Evolutionary conservation across 1,284 basidiomycete genomes (phyloP).

Genomic region (Thecaphora frezii): DNA sequence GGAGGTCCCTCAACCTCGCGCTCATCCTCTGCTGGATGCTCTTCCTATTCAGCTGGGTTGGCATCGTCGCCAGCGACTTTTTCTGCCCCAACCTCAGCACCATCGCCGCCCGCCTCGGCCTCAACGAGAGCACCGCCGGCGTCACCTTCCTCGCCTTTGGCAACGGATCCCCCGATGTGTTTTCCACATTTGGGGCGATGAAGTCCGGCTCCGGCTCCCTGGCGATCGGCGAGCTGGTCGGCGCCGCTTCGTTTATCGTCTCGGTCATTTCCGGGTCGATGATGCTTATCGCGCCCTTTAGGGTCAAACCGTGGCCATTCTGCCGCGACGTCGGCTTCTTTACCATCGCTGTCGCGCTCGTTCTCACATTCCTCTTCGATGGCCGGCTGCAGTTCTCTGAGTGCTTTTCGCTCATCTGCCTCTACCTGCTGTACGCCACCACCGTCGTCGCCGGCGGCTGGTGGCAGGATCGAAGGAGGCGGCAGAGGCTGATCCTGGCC

Average conservation of each 20-base stretch:
- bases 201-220: slow-evolving; percentile 79
- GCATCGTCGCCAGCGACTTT: slow-evolving; percentile 55
- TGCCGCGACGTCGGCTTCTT: slow-evolving; percentile 93
- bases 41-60: slow-evolving; percentile 53
- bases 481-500: slow-evolving; percentile 24
- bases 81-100: slow-evolving; percentile 56
- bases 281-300: slow-evolving; percentile 91
- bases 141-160: slow-evolving; percentile 57
- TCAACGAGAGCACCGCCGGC: slow-evolving; percentile 56
- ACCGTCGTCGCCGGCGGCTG: slow-evolving; percentile 77
- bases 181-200: slow-evolving; percentile 93
- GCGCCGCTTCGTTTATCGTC: slow-evolving; percentile 92
- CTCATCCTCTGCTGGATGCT: slow-evolving; percentile 45
- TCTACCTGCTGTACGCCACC: slow-evolving; percentile 78
- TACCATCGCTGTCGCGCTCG: slow-evolving; percentile 72
- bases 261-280: slow-evolving; percentile 91
- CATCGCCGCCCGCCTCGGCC: slow-evolving; percentile 44
- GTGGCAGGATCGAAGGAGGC: slow-evolving; percentile 63
- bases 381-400: slow-evolving; percentile 74
- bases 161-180: slow-evolving; percentile 64
- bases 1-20: slow-evolving; percentile 23
- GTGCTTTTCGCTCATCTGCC: slow-evolving; percentile 70
- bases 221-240: slow-evolving; percentile 90
- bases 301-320: slow-evolving; percentile 77
- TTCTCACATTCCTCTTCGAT: slow-evolving; percentile 79